These are phyloP conservation scores for Exserohilum rostratum DNA, from an alignment of 2,329 filamentous ascomycete genomes.

Conservation along the genomic window DNA sequence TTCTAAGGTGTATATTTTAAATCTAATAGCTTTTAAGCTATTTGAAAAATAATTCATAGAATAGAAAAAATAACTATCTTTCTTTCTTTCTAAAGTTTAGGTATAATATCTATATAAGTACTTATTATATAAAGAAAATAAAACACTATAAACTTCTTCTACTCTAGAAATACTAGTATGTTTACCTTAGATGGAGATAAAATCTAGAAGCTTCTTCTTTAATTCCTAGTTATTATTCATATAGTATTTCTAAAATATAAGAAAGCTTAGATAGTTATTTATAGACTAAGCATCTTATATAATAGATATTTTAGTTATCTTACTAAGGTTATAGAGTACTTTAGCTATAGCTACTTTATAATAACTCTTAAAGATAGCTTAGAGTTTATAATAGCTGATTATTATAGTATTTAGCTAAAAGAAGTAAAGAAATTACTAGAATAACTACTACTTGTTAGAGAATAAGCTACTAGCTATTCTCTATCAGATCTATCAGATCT, in stretches of 20 bases:
- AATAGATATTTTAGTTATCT: slow-evolving; percentile 4
- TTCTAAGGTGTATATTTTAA: too few relatives aligned
- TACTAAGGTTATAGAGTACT: neutral
- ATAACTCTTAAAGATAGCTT: neutral
- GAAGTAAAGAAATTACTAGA: slow-evolving; percentile 10
- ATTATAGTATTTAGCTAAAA: slow-evolving; percentile 1
- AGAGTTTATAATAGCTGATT: slow-evolving; percentile 13
- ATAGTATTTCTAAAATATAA: slow-evolving; percentile 12
- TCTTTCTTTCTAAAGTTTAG: too few relatives aligned
- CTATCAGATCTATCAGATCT: too few relatives aligned
- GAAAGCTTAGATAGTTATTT: slow-evolving; percentile 11
- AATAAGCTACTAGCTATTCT: too few relatives aligned
- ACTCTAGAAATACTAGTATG: slow-evolving; percentile 3
- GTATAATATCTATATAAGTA: too few relatives aligned
- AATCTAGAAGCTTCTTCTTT: slow-evolving; percentile 6
- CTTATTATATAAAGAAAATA: neutral
- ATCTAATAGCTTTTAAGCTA: too few relatives aligned
- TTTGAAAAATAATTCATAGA: too few relatives aligned
- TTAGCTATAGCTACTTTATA: neutral
- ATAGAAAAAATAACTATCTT: too few relatives aligned
- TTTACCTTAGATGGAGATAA: slow-evolving; percentile 3
- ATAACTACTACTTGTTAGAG: slow-evolving; percentile 6
- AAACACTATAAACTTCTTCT: neutral
- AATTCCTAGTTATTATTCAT: slow-evolving; percentile 4
- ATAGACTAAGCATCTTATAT: slow-evolving; percentile 4